Conservation (phyloP, 2,329 filamentous ascomycete species). For the Botrytis cinerea region DNA sequence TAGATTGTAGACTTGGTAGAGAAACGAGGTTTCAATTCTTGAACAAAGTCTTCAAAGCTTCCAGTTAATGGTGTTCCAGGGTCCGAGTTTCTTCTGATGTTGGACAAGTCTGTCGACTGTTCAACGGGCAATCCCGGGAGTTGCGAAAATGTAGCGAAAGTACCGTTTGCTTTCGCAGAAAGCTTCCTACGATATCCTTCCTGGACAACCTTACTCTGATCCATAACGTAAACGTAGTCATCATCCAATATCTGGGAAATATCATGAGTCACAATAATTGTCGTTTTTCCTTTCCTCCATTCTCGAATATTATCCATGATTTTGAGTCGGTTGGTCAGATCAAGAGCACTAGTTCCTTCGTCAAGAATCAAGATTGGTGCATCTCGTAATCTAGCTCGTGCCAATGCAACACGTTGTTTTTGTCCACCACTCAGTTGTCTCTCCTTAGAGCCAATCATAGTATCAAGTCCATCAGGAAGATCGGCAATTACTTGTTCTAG, state of each 20-base stretch:
- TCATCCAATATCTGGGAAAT: conserved; percentile 69
- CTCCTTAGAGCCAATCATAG: conserved; percentile 69
- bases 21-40: conserved; percentile 8
- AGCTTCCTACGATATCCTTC: conserved; percentile 65
- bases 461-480: conserved; percentile 72
- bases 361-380: conserved; percentile 82
- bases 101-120: not conserved
- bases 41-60: conserved; percentile 13
- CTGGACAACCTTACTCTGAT: conserved; percentile 67
- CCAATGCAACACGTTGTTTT: conserved; percentile 77
- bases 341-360: conserved; percentile 84
- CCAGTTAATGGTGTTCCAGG: conserved; percentile 24
- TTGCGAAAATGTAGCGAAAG: conserved; percentile 50
- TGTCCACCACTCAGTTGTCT: conserved; percentile 80
- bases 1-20: conserved; percentile 16
- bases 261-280: conserved; percentile 92
- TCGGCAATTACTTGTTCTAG: conserved; percentile 66
- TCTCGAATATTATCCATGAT: conserved; percentile 74
- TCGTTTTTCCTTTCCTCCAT: conserved; percentile 82
- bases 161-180: conserved; percentile 46
- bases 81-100: conserved; percentile 25
- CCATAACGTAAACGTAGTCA: conserved; percentile 81
- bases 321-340: conserved; percentile 65
- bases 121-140: conserved; percentile 20
- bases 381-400: conserved; percentile 74